phyloP scores from a whole-genome alignment of 306 rosid genomes.

The Cicer pinnatifidum region DNA sequence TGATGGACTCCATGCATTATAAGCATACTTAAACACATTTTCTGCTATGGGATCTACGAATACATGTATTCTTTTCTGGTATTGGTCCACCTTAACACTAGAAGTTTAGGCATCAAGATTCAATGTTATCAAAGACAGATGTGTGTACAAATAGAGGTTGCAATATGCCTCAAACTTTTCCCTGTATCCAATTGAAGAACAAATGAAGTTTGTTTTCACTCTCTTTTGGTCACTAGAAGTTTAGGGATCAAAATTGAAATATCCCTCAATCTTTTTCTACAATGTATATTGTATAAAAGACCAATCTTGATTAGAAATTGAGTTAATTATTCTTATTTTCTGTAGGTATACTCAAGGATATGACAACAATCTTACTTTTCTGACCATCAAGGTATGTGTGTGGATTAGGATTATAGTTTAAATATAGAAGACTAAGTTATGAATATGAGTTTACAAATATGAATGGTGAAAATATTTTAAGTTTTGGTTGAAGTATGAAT shows the following conservation, averaged over 20 bases:
- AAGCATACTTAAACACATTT: conserved; percentile 23
- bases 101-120: background rate
- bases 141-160: too few relatives aligned
- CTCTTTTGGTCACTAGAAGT: background rate
- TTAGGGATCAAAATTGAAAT: background rate
- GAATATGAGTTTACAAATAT: too few relatives aligned
- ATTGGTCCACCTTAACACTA: conserved; percentile 1
- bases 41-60: conserved; percentile 1
- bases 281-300: background rate
- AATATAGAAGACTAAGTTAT: background rate
- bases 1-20: background rate
- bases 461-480: too few relatives aligned
- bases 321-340: conserved; percentile 20
- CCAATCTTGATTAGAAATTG: conserved; percentile 13
- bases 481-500: too few relatives aligned
- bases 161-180: too few relatives aligned
- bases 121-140: background rate
- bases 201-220: too few relatives aligned
- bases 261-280: background rate
- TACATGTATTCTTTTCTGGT: background rate
- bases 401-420: background rate
- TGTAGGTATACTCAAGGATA: conserved; percentile 81
- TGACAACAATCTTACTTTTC: conserved; percentile 71
- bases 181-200: too few relatives aligned
- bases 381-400: conserved; percentile 74